Conservation (phyloP, 2,329 filamentous ascomycete genomes). For the Trichoderma aggressivum region DNA sequence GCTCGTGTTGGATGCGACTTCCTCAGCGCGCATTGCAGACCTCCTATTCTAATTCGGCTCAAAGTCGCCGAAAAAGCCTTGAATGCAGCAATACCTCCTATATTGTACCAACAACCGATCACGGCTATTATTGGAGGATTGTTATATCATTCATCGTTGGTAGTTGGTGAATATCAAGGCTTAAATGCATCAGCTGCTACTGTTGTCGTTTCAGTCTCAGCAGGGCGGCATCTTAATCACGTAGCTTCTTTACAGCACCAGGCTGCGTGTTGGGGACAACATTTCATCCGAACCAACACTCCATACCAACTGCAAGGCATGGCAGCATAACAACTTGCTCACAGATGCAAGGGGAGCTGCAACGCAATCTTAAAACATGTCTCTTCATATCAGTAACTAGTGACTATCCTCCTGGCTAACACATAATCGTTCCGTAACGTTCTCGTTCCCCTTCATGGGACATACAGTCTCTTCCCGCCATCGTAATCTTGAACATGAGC, state of each 20-base stretch:
- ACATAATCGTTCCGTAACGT: conserved; percentile 11
- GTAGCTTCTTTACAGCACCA: neutral
- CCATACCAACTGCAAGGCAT: neutral
- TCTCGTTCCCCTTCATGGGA: conserved; percentile 2
- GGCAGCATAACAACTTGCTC: neutral
- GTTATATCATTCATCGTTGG: neutral
- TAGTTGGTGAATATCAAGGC: neutral
- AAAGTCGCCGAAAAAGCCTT: neutral
- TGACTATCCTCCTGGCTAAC: neutral
- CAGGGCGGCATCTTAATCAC: neutral
- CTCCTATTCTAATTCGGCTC: neutral
- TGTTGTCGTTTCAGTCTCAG: neutral
- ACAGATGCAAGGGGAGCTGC: neutral
- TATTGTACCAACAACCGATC: neutral
- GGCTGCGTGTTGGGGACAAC: neutral
- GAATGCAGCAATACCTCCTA: neutral
- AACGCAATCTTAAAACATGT: neutral
- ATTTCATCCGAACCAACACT: neutral
- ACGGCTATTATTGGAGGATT: neutral
- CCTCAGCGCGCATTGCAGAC: neutral
- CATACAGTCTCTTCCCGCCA: neutral
- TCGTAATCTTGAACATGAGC: conserved; percentile 1
- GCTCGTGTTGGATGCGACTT: neutral
- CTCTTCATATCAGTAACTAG: conserved; percentile 14
- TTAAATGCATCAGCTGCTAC: neutral